phyloP scores from a whole-genome alignment of 1,284 basidiomycete species.

The Apiotrichum brassicae region DNA sequence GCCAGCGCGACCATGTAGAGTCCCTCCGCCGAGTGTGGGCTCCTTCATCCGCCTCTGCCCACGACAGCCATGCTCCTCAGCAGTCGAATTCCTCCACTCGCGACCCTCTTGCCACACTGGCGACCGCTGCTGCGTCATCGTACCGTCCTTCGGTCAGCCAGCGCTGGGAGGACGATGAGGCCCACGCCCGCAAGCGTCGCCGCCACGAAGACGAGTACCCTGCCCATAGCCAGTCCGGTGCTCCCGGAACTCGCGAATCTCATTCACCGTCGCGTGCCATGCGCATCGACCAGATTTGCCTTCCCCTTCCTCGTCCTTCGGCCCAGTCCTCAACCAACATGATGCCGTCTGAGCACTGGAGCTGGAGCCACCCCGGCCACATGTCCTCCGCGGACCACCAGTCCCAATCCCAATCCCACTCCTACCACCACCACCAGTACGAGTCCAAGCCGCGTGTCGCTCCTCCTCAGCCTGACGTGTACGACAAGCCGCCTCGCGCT shows the following conservation, averaged over 20 bases:
- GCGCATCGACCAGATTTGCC: conserved; percentile 15
- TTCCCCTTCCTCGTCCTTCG: conserved; percentile 6
- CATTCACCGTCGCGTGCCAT: conserved; percentile 14
- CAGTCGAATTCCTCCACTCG: conserved; percentile 2
- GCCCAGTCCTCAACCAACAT: background rate
- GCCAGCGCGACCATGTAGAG: conserved; percentile 28
- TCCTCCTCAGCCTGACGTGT: background rate
- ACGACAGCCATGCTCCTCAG: background rate
- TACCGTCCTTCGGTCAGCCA: conserved; percentile 4
- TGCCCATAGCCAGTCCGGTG: conserved; percentile 3
- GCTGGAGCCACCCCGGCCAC: conserved; percentile 4
- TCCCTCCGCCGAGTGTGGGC: conserved; percentile 24
- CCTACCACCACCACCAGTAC: conserved; percentile 2
- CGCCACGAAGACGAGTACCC: conserved; percentile 12
- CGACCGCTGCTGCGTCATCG: conserved; percentile 13
- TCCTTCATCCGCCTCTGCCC: background rate
- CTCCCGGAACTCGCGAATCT: background rate
- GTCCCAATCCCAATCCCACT: too few species aligned
- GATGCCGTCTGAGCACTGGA: background rate
- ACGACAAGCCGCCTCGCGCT: conserved; percentile 10
- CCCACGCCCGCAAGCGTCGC: conserved; percentile 9
- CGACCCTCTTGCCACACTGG: conserved; percentile 18
- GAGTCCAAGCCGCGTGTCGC: background rate
- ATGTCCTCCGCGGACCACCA: background rate
- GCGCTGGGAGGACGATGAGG: conserved; percentile 8